Evolutionary conservation across 2,329 filamentous ascomycete species (phyloP), one percentile per base, ranked within the genome.

Genomic region (Elsinoe australis): DNA sequence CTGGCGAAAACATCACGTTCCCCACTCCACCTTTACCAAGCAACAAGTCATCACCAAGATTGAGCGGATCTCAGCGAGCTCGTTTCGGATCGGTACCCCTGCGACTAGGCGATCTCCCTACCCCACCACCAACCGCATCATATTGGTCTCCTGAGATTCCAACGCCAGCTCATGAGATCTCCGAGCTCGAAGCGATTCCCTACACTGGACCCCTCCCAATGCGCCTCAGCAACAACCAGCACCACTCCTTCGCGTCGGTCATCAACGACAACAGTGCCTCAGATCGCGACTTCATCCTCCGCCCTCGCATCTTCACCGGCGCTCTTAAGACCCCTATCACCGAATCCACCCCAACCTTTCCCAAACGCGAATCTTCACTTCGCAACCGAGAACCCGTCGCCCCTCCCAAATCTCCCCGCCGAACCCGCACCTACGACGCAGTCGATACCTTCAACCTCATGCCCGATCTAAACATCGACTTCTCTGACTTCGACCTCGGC

Each of bases 361-460:
- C 46, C 17, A 49, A 51, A 14, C 51, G 42, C 22, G 26, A 42
- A 45, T 39, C 49, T 39, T 39, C 33, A 17, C 47, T 41, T 22
- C 34, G 15, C 32, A 38, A 19, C 19, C 35, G 38, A 17, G 38
- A 49, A 15, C 32, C 24, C 26, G 35, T 31, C 24, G 19, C 21
- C 34, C 33, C 21, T 10, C 26, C 28, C 28, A 41, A 39, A 44
- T 32, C 34, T 9, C 47, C 47, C 6, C 38, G 47, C 22, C 47
- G 45, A 7, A 48, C 45, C 15, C 47, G 47, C 32, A 42, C 47
- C 28, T 49, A 51, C 21, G 48, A 53, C 26, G 36, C 49, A 3
- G 49, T 47, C 36, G 52, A 53, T 26, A 48, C 52, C n/a, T 51
- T 47, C 41, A 42, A 49, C 24, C 36, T 51, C 10, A 48, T 50